Evolutionary conservation across 768 basidiomycete genomes (phyloP).

Genomic region (Phlebiopsis flavidoalba): DNA sequence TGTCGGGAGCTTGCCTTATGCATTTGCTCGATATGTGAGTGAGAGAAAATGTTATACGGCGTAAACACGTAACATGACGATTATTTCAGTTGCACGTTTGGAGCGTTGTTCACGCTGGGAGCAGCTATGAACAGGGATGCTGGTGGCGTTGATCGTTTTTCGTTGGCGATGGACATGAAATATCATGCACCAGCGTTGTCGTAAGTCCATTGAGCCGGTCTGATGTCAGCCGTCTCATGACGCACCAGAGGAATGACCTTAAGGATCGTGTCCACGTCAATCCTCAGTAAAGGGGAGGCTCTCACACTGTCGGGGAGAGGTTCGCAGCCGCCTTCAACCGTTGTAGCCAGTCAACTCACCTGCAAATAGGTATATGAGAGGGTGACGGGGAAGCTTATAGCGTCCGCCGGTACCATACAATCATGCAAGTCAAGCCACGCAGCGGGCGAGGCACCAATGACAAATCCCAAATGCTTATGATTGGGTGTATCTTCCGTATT

Average conservation of each 20-base stretch:
- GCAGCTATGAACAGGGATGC: constrained; percentile 9
- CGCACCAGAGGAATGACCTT: constrained; percentile 16
- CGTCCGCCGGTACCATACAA: constrained; percentile 18
- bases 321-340: not conserved
- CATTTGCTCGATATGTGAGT: constrained; percentile 21
- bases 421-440: constrained; percentile 10
- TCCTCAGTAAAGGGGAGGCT: constrained; percentile 13
- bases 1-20: constrained; percentile 17
- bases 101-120: constrained; percentile 15
- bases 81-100: constrained; percentile 16
- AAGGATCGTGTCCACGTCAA: constrained; percentile 16
- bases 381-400: constrained; percentile 15
- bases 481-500: not conserved
- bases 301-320: constrained; percentile 18
- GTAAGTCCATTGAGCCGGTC: constrained; percentile 8
- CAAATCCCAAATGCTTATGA: not conserved
- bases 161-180: constrained; percentile 16
- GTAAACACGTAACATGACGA: not conserved
- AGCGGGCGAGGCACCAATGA: not conserved
- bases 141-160: constrained; percentile 15
- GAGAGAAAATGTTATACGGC: not conserved
- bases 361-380: constrained; percentile 18
- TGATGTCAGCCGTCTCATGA: not conserved
- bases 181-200: constrained; percentile 17
- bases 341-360: not conserved